Conservation (phyloP, 495 filamentous ascomycete species). For the Hypoxylon rickii region DNA sequence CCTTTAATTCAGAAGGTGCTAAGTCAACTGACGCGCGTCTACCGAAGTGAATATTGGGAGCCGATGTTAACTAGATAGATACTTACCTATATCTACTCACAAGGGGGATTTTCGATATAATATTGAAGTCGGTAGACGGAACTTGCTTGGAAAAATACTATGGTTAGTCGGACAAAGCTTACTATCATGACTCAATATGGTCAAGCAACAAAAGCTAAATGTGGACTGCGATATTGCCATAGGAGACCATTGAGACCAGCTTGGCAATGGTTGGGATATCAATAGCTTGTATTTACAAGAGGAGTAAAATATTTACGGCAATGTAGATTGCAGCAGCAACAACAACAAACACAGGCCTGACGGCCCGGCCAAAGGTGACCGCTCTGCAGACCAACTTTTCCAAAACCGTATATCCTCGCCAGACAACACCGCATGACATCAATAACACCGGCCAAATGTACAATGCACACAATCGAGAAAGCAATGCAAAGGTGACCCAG, state of each 20-base stretch:
- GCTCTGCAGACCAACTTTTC: conserved; percentile 27
- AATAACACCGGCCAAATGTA: conserved; percentile 32
- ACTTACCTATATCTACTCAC: neutral
- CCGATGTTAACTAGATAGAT: neutral
- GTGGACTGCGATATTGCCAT: no score
- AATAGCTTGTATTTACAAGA: conserved; percentile 25
- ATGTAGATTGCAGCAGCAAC: conserved; percentile 16
- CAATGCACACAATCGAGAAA: conserved; percentile 28
- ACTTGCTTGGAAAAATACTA: neutral
- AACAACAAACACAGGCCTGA: conserved; percentile 25
- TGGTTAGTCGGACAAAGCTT: conserved; percentile 19
- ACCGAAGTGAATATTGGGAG: neutral
- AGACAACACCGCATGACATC: conserved; percentile 20
- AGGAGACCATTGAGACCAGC: conserved; percentile 14
- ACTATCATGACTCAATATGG: conserved; percentile 7
- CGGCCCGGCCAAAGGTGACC: conserved; percentile 19
- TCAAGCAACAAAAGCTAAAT: no score
- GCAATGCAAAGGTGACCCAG: conserved; percentile 31
- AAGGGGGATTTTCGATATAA: no score
- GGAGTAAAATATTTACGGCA: conserved; percentile 30
- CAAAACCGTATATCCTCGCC: conserved; percentile 22
- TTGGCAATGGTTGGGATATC: conserved; percentile 16
- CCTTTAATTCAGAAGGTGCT: neutral
- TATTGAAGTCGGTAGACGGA: no score
- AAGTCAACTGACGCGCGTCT: conserved; percentile 5